Percentiles rank a stretch among this genome's conserved stretches.
Conservation (phyloP, 768 basidiomycete species). For the Kwoniella sp. region DNA sequence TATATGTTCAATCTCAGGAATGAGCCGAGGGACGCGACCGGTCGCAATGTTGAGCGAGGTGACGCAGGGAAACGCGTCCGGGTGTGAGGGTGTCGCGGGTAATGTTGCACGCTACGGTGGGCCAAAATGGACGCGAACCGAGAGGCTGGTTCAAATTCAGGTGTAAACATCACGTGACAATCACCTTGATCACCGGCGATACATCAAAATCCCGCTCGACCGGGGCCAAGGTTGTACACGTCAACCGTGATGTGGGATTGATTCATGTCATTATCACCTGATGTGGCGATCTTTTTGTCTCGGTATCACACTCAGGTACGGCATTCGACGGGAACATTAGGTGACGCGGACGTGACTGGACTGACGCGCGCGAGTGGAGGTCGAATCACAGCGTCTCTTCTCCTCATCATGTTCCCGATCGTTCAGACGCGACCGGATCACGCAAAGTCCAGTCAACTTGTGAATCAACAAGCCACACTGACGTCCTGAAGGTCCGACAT, state of each 20-base stretch:
- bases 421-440: too few relatives aligned
- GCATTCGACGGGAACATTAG: too few relatives aligned
- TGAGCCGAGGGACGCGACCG: background rate
- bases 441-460: too few relatives aligned
- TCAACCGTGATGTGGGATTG: conserved; percentile 22
- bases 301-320: background rate
- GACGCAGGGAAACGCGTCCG: conserved; percentile 1
- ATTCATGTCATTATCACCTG: too few relatives aligned
- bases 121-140: conserved; percentile 5
- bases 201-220: too few relatives aligned
- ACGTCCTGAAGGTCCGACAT: too few relatives aligned
- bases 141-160: conserved; percentile 12
- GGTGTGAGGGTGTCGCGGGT: background rate
- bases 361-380: too few relatives aligned
- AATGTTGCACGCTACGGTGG: background rate
- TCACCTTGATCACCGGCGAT: conserved; percentile 4
- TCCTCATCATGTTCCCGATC: too few relatives aligned
- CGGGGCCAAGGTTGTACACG: background rate
- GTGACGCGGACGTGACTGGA: too few relatives aligned
- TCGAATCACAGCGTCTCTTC: too few relatives aligned
- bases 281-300: too few relatives aligned
- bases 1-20: conserved; percentile 1
- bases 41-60: background rate
- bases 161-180: conserved; percentile 11
- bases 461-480: too few relatives aligned